These are phyloP conservation scores for Filosporella fistucella DNA, from an alignment of 495 filamentous ascomycete genomes.

Conservation along the genomic window DNA sequence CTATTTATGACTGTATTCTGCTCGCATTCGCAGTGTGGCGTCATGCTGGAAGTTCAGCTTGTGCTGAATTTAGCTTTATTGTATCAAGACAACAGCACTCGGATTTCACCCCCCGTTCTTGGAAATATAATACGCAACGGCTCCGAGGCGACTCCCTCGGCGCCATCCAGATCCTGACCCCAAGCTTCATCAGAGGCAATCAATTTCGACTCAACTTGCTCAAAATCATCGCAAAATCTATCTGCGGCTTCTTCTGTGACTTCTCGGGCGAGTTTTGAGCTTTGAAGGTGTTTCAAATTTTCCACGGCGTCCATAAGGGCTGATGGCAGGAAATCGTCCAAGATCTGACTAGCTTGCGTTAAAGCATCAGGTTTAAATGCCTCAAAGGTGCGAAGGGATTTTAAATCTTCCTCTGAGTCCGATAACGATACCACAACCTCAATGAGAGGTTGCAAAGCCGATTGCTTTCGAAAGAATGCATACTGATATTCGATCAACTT, in stretches of 20 bases:
- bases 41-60: no score
- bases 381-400: slow-evolving; percentile 45
- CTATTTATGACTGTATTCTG: no score
- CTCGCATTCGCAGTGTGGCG: no score
- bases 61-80: no score
- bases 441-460: slow-evolving; percentile 69
- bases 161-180: slow-evolving; percentile 29
- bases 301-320: slow-evolving; percentile 88
- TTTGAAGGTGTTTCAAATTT: slow-evolving; percentile 68
- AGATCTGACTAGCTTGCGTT: slow-evolving; percentile 60
- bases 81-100: slow-evolving; percentile 75
- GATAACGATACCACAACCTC: slow-evolving; percentile 43
- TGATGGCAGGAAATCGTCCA: slow-evolving; percentile 90
- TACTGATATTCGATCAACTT: slow-evolving; percentile 56
- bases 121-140: slow-evolving; percentile 60
- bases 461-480: slow-evolving; percentile 64
- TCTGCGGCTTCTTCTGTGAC: slow-evolving; percentile 82
- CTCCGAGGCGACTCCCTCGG: slow-evolving; percentile 30
- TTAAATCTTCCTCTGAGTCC: slow-evolving; percentile 34
- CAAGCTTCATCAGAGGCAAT: slow-evolving; percentile 40
- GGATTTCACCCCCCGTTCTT: slow-evolving; percentile 78
- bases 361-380: slow-evolving; percentile 63
- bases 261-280: slow-evolving; percentile 61
- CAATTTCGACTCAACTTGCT: slow-evolving; percentile 68
- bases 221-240: slow-evolving; percentile 86